A percentile compares a stretch with the other conserved stretches of the same genome.
phyloP scores from a whole-genome alignment of 1,139 yeast species.

The Yamadazyma blattariae region DNA sequence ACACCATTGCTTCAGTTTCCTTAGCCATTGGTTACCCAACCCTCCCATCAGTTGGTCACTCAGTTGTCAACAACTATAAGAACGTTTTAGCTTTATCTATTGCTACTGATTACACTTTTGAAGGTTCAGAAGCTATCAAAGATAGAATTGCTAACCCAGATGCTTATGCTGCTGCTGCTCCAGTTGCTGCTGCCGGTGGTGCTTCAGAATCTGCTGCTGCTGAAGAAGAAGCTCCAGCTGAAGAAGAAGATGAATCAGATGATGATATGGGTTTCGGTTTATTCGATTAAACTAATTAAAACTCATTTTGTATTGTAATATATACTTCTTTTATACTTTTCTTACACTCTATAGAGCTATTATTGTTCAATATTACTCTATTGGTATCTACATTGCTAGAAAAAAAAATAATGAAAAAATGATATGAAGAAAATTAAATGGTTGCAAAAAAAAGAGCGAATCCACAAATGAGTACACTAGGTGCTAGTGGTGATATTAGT shows the following conservation, averaged over 20 bases:
- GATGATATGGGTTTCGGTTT: conserved; percentile 97
- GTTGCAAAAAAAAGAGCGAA: conserved; percentile 5
- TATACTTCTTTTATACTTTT: conserved; percentile 1
- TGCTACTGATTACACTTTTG: conserved; percentile 98
- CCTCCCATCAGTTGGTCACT: conserved; percentile 98
- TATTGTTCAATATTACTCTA: not conserved
- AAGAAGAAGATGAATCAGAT: conserved; percentile 66
- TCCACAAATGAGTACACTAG: conserved; percentile 3
- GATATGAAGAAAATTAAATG: no score
- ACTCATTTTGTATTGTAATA: conserved; percentile 10
- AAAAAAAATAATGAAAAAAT: no score
- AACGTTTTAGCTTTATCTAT: conserved; percentile 95
- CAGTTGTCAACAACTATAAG: conserved; percentile 99
- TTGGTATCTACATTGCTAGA: no score
- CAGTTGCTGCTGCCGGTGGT: conserved; percentile 88
- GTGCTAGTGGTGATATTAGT: conserved; percentile 7
- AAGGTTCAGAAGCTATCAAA: conserved; percentile 98
- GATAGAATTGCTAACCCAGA: conserved; percentile 82
- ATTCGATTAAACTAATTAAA: conserved; percentile 51
- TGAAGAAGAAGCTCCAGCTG: conserved; percentile 70
- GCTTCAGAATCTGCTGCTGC: conserved; percentile 65
- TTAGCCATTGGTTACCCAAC: conserved; percentile 99
- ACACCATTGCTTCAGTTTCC: conserved; percentile 92
- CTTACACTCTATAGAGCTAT: no score
- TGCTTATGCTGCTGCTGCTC: conserved; percentile 99